Conservation (phyloP, 139 green algal species). For the Chlamydomonas eustigma region DNA sequence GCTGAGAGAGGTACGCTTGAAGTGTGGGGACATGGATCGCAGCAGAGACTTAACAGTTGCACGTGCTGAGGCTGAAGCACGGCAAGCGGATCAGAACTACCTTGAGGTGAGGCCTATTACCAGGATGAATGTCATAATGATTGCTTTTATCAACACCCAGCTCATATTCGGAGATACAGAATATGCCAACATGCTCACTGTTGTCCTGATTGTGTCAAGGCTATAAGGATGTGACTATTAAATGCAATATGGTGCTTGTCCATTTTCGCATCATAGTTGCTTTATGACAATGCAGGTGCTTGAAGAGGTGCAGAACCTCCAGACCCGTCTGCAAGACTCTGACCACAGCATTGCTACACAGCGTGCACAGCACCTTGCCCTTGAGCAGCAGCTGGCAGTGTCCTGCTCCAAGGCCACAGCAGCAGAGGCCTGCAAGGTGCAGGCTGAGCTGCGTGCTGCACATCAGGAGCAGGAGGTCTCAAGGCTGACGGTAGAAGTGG, state of each 20-base stretch:
- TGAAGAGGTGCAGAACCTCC: neutral
- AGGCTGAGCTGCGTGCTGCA: neutral
- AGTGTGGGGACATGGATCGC: neutral
- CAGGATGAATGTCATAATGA: too few relatives aligned
- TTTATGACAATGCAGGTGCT: neutral
- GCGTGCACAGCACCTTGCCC: neutral
- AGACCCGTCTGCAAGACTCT: neutral
- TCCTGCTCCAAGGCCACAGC: neutral
- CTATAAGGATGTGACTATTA: too few relatives aligned
- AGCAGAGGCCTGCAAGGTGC: neutral
- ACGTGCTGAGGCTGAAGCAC: neutral
- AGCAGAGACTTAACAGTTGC: neutral
- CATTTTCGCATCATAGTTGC: too few relatives aligned
- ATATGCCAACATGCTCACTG: too few relatives aligned
- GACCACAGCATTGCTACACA: neutral
- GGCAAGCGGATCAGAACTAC: neutral
- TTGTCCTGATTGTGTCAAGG: too few relatives aligned
- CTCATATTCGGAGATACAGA: too few relatives aligned
- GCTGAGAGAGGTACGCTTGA: neutral
- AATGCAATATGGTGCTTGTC: too few relatives aligned
- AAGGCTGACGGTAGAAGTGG: neutral
- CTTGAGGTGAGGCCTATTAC: neutral
- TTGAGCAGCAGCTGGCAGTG: neutral
- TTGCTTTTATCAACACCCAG: too few relatives aligned
- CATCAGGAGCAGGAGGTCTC: neutral